Conservation (phyloP, 768 basidiomycete genomes). For the Naganishia randhawae region DNA sequence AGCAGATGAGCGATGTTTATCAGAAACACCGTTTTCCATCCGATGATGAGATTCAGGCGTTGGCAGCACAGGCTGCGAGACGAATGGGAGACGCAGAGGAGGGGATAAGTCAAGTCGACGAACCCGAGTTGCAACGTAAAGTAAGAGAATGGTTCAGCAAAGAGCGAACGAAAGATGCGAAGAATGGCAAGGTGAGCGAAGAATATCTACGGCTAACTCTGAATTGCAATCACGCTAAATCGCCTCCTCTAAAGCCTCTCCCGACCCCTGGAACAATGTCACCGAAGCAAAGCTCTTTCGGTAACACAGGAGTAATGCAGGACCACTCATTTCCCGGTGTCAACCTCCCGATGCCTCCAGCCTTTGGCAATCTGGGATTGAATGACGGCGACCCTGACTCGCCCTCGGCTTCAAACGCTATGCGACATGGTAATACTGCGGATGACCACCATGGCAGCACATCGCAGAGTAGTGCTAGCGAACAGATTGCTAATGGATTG, state of each 20-base stretch:
- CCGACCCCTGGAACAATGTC: constrained; percentile 21
- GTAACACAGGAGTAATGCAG: neutral
- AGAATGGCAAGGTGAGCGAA: constrained; percentile 16
- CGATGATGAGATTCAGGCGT: neutral
- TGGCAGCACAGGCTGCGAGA: constrained; percentile 3
- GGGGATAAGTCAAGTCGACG: neutral
- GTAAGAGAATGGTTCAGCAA: constrained; percentile 19
- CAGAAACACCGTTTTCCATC: constrained; percentile 13
- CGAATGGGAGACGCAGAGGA: constrained; percentile 3
- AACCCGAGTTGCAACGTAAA: constrained; percentile 1
- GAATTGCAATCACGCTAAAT: neutral
- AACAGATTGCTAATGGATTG: neutral
- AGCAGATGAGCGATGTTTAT: constrained; percentile 13
- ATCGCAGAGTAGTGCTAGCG: neutral
- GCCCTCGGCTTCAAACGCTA: neutral
- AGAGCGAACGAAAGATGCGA: constrained; percentile 17
- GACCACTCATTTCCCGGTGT: neutral
- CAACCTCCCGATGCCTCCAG: constrained; percentile 12
- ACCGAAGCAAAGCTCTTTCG: constrained; percentile 5
- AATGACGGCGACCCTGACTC: constrained; percentile 4
- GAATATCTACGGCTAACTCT: neutral
- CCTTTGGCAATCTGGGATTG: constrained; percentile 17
- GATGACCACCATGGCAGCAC: neutral
- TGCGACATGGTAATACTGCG: neutral
- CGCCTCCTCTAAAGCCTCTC: neutral